Evolutionary conservation across 306 rosid genomes (phyloP), one percentile per base, ranked within the genome.

Genomic region (Castanopsis chinensis): DNA sequence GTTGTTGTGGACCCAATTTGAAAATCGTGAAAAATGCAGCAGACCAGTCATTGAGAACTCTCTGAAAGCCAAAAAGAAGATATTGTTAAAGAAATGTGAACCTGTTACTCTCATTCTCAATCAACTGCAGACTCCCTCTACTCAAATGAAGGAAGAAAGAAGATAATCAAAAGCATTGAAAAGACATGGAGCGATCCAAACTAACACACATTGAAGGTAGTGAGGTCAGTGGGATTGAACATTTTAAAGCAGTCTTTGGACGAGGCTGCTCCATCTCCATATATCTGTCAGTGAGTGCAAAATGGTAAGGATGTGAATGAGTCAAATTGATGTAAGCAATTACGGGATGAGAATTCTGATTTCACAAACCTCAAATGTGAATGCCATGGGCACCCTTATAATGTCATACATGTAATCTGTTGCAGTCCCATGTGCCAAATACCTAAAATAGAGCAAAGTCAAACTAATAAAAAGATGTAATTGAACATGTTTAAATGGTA

Each of bases 401-500:
- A 91, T 81, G 81, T 96, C 99, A 75, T 85, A 91, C 97, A 93
- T 93, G 88, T 79, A 96, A 90, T 96, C 99, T 20, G 98, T 96
- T 76, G 98, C 97, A 27, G 99, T 96, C 77, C 99, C 99, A 69
- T 96, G 99, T 18, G 98, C 99, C 81, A 96, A 83, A 88, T 96
- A 96, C 89, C 99, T 93, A 85, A 52, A 76, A 63, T 78, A 41
- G 73, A 79, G 79, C 45, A 63, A 19, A 76, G 51, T 61, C 71
- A 71, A 76, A 74, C 21, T 64, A 28, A 71, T 77, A 81, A 73
- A 69, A 77, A 68, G 79, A 71, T 15, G 58, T 43, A 33, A 23
- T 27, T 15, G 35, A 68, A 68, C 53, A 64, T n/a, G 49, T 59
- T 13, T 76, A 57, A 61, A 71, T 41, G 35, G 60, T 68, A 28